These are phyloP conservation scores for Rhodotorula taiwanensis DNA, from an alignment of 768 basidiomycete genomes.

Conservation along the genomic window DNA sequence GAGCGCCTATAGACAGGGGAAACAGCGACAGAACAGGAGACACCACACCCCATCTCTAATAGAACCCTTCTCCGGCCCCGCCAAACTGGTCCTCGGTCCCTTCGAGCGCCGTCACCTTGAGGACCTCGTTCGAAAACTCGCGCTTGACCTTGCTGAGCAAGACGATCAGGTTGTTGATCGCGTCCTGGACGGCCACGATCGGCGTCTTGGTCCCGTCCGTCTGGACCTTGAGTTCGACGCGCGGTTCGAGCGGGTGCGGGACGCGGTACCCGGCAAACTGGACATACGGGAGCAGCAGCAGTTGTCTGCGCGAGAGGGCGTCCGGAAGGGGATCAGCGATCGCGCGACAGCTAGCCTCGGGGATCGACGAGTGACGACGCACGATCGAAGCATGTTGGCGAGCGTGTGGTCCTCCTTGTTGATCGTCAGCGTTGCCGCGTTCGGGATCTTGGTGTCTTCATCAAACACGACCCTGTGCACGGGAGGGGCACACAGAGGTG, in stretches of 20 bases:
- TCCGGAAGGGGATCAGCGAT: not conserved
- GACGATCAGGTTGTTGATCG: constrained; percentile 71
- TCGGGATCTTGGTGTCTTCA: constrained; percentile 96
- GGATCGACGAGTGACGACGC: constrained; percentile 43
- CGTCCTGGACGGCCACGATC: constrained; percentile 66
- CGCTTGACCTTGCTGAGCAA: constrained; percentile 48
- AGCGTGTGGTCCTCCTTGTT: constrained; percentile 96
- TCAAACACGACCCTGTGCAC: constrained; percentile 68
- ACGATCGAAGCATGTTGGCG: constrained; percentile 94
- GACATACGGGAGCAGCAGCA: constrained; percentile 75
- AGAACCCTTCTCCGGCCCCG: constrained; percentile 23
- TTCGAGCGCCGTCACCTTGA: constrained; percentile 24
- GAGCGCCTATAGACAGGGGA: not conserved
- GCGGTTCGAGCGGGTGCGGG: constrained; percentile 88
- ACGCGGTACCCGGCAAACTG: constrained; percentile 98
- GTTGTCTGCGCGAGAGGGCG: constrained; percentile 58
- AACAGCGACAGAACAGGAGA: not conserved
- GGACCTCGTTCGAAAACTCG: constrained; percentile 45
- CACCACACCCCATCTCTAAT: not conserved
- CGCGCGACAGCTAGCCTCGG: not conserved
- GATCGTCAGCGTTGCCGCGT: constrained; percentile 89
- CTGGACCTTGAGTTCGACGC: constrained; percentile 91
- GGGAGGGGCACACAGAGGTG: not conserved
- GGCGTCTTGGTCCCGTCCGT: constrained; percentile 83
- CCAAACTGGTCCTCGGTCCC: constrained; percentile 14